phyloP scores from a whole-genome alignment of 2,329 filamentous ascomycete genomes.

The Hymenoscyphus fructigenus region DNA sequence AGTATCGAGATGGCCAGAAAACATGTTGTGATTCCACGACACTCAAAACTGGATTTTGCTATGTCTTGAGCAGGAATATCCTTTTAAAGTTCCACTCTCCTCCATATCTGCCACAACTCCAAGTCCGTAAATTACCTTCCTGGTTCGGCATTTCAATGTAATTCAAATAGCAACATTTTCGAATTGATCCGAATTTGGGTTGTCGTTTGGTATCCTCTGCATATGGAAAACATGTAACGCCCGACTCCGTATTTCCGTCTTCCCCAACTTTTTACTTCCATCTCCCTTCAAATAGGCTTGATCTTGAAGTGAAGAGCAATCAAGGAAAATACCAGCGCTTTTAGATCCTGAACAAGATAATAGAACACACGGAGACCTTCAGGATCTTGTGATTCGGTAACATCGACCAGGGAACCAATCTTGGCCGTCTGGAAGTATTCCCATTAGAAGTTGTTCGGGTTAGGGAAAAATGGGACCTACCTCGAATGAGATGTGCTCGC shows the following conservation, averaged over 20 bases:
- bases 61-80: too few relatives aligned
- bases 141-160: background rate
- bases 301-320: constrained; percentile 98
- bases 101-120: background rate
- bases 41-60: too few relatives aligned
- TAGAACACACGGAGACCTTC: constrained; percentile 97
- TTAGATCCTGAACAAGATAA: constrained; percentile 96
- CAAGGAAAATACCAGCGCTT: constrained; percentile 92
- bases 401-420: constrained; percentile 94
- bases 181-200: background rate
- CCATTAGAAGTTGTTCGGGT: background rate
- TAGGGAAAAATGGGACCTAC: constrained; percentile 45
- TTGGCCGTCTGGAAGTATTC: constrained; percentile 74
- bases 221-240: constrained; percentile 11
- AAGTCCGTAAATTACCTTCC: background rate
- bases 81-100: background rate
- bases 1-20: too few relatives aligned
- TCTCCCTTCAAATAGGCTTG: constrained; percentile 62
- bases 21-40: too few relatives aligned
- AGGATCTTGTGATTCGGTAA: constrained; percentile 92
- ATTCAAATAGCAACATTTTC: background rate
- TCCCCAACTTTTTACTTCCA: background rate
- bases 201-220: constrained; percentile 34
- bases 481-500: constrained; percentile 97
- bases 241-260: constrained; percentile 32